Conservation (phyloP, 2,329 filamentous ascomycete species). For the Cladophialophora chaetospira region DNA sequence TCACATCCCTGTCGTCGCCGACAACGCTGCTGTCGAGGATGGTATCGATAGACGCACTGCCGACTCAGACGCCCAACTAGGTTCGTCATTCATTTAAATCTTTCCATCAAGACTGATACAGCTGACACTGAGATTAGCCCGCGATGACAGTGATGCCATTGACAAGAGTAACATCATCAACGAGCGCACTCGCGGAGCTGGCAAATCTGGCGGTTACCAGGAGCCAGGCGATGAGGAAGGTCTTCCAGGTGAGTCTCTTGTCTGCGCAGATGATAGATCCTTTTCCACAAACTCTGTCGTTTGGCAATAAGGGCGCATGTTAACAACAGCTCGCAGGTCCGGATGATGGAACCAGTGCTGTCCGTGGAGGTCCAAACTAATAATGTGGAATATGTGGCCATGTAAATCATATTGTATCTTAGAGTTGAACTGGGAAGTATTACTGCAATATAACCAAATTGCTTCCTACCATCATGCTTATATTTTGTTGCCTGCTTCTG, state of each 20-base stretch:
- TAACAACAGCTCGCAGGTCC: too few relatives aligned
- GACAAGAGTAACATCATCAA: conserved; percentile 52
- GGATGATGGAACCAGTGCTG: conserved; percentile 23
- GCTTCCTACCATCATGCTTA: too few relatives aligned
- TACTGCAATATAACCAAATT: too few relatives aligned
- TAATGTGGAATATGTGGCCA: too few relatives aligned
- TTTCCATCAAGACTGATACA: not conserved
- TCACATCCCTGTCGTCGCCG: conserved; percentile 50
- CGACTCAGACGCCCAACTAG: conserved; percentile 51
- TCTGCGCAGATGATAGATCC: too few relatives aligned
- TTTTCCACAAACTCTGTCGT: too few relatives aligned
- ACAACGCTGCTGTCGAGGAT: conserved; percentile 50
- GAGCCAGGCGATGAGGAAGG: conserved; percentile 58
- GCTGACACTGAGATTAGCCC: conserved; percentile 8
- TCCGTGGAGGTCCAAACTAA: conserved; percentile 14
- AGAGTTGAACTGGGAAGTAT: too few relatives aligned
- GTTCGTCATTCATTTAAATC: conserved; percentile 37
- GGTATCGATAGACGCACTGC: conserved; percentile 47
- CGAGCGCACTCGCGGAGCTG: conserved; percentile 50
- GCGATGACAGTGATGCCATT: conserved; percentile 53
- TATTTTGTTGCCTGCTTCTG: too few relatives aligned
- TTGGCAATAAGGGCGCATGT: too few relatives aligned
- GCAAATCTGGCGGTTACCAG: conserved; percentile 49
- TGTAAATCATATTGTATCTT: too few relatives aligned
- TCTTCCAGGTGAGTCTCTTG: too few relatives aligned